Conservation (phyloP, 2,329 filamentous ascomycete genomes). For the Fusarium sp. region DNA sequence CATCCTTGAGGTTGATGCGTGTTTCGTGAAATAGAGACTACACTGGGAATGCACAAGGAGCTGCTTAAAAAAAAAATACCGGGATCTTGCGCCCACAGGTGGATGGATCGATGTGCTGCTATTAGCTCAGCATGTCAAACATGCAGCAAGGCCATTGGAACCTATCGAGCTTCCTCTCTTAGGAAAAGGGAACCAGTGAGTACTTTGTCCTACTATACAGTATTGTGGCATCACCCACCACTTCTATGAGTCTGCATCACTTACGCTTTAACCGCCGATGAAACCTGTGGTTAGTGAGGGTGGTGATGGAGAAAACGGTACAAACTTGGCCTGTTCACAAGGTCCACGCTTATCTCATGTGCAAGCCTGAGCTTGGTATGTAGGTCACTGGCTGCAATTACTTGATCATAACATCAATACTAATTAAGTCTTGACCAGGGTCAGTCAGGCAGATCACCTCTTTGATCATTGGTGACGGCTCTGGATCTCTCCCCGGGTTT, state of each 20-base stretch:
- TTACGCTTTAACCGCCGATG: slow-evolving; percentile 14
- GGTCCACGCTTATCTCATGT: too few relatives aligned
- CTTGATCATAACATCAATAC: slow-evolving; percentile 10
- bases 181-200: slow-evolving; percentile 24
- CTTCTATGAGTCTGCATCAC: background rate
- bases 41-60: slow-evolving; percentile 1
- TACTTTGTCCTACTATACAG: too few relatives aligned
- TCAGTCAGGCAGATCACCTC: background rate
- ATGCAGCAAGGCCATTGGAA: slow-evolving; percentile 43
- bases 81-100: slow-evolving; percentile 37
- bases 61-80: slow-evolving; percentile 13
- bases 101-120: slow-evolving; percentile 44
- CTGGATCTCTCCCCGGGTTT: background rate
- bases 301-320: background rate
- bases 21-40: background rate
- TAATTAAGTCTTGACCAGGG: slow-evolving; percentile 6
- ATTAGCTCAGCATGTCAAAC: slow-evolving; percentile 41
- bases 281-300: background rate
- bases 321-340: background rate
- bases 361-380: background rate
- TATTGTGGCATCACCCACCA: background rate
- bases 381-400: background rate
- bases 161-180: slow-evolving; percentile 43
- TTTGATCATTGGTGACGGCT: slow-evolving; percentile 1
- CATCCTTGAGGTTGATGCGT: background rate